These are phyloP conservation scores for Ceratocystis harringtonii DNA, from an alignment of 2,329 filamentous ascomycete species.

Conservation along the genomic window DNA sequence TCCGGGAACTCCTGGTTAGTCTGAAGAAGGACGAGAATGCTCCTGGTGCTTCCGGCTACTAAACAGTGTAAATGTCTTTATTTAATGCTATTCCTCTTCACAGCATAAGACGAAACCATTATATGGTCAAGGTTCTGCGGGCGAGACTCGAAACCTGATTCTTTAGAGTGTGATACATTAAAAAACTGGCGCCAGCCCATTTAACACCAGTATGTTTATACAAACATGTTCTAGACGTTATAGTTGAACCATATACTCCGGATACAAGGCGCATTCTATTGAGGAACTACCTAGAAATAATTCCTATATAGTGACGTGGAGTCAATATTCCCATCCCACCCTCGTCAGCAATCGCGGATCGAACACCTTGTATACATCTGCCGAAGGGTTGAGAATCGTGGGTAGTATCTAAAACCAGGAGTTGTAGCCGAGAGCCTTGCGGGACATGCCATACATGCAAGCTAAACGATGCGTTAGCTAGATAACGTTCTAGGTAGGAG, in stretches of 20 bases:
- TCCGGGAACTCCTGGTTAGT: conserved; percentile 76
- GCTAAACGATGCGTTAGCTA: conserved; percentile 26
- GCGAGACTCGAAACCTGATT: no score
- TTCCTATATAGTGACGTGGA: background rate
- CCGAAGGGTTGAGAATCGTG: background rate
- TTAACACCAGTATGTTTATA: no score
- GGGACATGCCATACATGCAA: conserved; percentile 55
- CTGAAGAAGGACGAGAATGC: conserved; percentile 88
- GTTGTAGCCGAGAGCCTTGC: conserved; percentile 64
- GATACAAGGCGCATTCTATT: background rate
- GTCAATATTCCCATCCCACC: background rate
- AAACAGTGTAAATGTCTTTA: conserved; percentile 19
- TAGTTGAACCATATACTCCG: background rate
- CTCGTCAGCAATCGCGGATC: background rate
- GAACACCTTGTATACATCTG: background rate
- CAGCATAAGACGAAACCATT: background rate
- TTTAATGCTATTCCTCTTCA: conserved; percentile 1
- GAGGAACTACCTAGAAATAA: background rate
- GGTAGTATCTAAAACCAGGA: conserved; percentile 50
- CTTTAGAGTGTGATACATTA: background rate
- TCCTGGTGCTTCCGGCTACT: conserved; percentile 50
- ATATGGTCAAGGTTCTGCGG: no score
- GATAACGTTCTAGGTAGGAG: background rate
- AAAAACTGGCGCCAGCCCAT: no score
- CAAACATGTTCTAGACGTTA: no score